Base-by-base conservation (phyloP, 805 yeast species). In the Suhomyces xylopsoci region DNA sequence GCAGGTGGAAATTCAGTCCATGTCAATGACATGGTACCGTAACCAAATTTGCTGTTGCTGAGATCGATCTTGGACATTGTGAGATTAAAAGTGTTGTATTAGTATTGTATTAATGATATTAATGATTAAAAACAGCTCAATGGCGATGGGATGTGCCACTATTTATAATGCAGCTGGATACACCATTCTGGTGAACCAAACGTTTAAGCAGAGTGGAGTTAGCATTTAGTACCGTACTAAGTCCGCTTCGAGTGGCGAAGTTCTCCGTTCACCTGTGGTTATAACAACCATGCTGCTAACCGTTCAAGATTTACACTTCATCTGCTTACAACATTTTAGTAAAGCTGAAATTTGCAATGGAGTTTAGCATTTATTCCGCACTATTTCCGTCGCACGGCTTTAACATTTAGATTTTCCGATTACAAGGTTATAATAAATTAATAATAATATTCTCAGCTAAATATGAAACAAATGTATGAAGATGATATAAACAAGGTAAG, bases 1-100 rank as follows among this genome's bases (percentile, higher is more conserved):
- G 86, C 78, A 32, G 79, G 67, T 34, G 89, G 90, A 0, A 60
- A 65, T 0, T 85, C 81, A 40, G 78, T 76, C 89, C 88, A 83
- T 1, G 96, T 88, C 65, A 88, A 76, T 52, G 87, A 81, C 97
- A 91, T 89, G 56, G 90, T 77, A 45, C 97, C 97, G 58, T 80
- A 83, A 43, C 96, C 96, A 51, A 73, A 71, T 32, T 59, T 59
- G 32, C 72, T 74, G 7, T 10, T 5, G 8, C 34, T 30, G 15
- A 30, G 34, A 12, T 58, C 53, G 20, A 63, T 40, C 32, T 45
- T 15, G 15, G 42, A 38, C 42, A 38, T 38, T 17, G 7, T 38
- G 25, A 22, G 25, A 22, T 22, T 22, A 7, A 5, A 26, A 38
- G 20, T 4, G 4, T 26, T 26, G 28, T 8, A 26, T 26, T 26